Percentiles rank a stretch among this genome's conserved stretches.
Conservation (phyloP, 2,329 filamentous ascomycete genomes). For the Exophiala xenobiotica region DNA sequence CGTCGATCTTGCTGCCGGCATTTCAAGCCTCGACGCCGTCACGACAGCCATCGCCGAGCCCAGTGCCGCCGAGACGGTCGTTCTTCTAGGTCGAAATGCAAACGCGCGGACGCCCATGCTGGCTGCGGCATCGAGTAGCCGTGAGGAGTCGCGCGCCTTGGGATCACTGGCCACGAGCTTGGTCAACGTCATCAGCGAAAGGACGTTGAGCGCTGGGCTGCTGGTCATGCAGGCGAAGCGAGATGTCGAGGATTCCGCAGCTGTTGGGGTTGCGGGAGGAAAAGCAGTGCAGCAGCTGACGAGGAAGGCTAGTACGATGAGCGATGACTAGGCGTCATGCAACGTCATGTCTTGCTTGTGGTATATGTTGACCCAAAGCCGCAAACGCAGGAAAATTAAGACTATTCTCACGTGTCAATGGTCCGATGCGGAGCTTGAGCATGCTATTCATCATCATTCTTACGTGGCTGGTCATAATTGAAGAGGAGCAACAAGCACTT, state of each 20-base stretch:
- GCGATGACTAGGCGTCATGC: slow-evolving; percentile 12
- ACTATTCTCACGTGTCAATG: too few species aligned
- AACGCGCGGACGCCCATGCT: too few species aligned
- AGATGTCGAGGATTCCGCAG: slow-evolving; percentile 12
- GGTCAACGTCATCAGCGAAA: slow-evolving; percentile 56
- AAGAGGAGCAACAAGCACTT: too few species aligned
- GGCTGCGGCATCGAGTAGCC: too few species aligned
- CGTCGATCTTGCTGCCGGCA: slow-evolving; percentile 7
- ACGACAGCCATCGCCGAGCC: slow-evolving; percentile 36
- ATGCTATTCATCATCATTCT: too few species aligned
- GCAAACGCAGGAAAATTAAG: too few species aligned
- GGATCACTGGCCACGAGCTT: slow-evolving; percentile 60
- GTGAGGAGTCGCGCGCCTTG: slow-evolving; percentile 22
- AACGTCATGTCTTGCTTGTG: neutral
- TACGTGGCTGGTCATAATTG: too few species aligned
- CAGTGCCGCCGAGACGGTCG: slow-evolving; percentile 14
- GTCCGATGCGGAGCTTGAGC: too few species aligned
- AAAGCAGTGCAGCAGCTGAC: slow-evolving; percentile 6
- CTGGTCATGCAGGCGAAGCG: slow-evolving; percentile 65
- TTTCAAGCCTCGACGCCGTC: slow-evolving; percentile 34
- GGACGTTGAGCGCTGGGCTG: slow-evolving; percentile 64
- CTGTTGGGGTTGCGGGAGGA: neutral
- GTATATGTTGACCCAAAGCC: too few species aligned
- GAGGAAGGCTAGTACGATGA: slow-evolving; percentile 12
- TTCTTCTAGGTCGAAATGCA: slow-evolving; percentile 15